Evolutionary conservation across 768 basidiomycete genomes (phyloP), one percentile per base, ranked within the genome.

Genomic region (Paxillus rubicundulus): DNA sequence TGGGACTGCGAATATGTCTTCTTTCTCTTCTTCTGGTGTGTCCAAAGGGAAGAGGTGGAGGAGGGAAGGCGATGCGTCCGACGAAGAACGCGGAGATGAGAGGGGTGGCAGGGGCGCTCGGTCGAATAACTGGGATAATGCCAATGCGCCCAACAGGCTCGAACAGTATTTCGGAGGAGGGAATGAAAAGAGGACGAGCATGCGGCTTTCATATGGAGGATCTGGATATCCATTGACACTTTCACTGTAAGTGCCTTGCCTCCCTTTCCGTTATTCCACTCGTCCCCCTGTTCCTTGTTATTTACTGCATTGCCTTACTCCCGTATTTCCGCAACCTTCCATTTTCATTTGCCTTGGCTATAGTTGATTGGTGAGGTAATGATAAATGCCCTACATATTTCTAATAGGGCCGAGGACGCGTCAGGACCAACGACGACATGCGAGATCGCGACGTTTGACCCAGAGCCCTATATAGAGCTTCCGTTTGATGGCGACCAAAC

Each of bases 381-480:
- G 45, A 55, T 40, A 17, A 34, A 52, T 9, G 13, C 41, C 30
- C 34, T 42, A 40, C 36, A 18, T 27, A 33, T 24, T 9, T 37
- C 44, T 21, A 47, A 24, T 47, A 91, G 89, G 43, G 84, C 85
- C 27, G 89, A 92, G 63, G 89, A 91, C 54, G 82, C 85, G 5
- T 71, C 77, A 39, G 92, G 91, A 2, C 91, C 92, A 6, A 91
- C 87, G 1, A 92, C 92, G 14, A 87, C 84, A 24, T 94, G 92
- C 66, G 88, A 95, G 68, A 84, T 95, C 54, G 78, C 84, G 27
- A 93, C 93, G 0, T 89, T 87, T 57, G 88, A 92, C 40, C 81
- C 92, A 7, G 93, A 96, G 54, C 84, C 87, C 17, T 78, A 84
- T 54, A 73, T 92, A 37, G 88, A 94, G 51, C 81, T 96, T 21